Conservation (phyloP, 176 grass and related monocot genomes). For the Ensete ventricosum region DNA sequence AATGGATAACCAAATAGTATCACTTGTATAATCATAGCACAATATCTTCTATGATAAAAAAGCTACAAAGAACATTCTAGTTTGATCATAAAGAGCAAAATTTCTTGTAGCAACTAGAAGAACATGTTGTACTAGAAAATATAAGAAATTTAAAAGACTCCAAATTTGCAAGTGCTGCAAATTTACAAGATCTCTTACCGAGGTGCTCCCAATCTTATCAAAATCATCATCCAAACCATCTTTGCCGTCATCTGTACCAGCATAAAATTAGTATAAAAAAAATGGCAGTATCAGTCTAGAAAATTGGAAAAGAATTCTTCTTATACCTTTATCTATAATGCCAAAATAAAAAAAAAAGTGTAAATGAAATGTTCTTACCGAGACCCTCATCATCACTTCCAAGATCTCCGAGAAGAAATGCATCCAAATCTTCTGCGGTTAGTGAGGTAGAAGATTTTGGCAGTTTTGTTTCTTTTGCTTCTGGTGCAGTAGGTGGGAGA, state of each 20-base stretch:
- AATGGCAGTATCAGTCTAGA: slow-evolving; percentile 6
- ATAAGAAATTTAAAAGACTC: not conserved
- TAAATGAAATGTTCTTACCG: slow-evolving; percentile 26
- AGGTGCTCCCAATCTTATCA: slow-evolving; percentile 61
- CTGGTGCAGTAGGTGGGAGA: slow-evolving; percentile 28
- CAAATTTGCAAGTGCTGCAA: not conserved
- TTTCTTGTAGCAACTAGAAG: not conserved
- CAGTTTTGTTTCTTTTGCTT: slow-evolving; percentile 44
- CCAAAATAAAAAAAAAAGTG: not conserved
- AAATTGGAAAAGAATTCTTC: slow-evolving; percentile 4
- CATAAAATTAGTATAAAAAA: slow-evolving; percentile 1
- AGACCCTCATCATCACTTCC: slow-evolving; percentile 78
- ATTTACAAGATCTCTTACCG: slow-evolving; percentile 35
- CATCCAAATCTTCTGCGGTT: slow-evolving; percentile 81
- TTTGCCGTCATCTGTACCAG: slow-evolving; percentile 50
- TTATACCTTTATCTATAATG: not conserved
- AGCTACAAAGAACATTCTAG: not conserved
- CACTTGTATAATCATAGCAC: too few relatives aligned
- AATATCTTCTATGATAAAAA: too few relatives aligned
- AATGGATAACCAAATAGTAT: too few relatives aligned
- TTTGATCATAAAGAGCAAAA: not conserved
- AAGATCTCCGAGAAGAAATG: slow-evolving; percentile 88
- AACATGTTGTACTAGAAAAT: not conserved
- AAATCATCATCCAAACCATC: slow-evolving; percentile 81
- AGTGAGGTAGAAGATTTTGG: slow-evolving; percentile 60